These are phyloP conservation scores for Nepenthes alata DNA, from an alignment of 179 eudicot genomes.

Conservation along the genomic window DNA sequence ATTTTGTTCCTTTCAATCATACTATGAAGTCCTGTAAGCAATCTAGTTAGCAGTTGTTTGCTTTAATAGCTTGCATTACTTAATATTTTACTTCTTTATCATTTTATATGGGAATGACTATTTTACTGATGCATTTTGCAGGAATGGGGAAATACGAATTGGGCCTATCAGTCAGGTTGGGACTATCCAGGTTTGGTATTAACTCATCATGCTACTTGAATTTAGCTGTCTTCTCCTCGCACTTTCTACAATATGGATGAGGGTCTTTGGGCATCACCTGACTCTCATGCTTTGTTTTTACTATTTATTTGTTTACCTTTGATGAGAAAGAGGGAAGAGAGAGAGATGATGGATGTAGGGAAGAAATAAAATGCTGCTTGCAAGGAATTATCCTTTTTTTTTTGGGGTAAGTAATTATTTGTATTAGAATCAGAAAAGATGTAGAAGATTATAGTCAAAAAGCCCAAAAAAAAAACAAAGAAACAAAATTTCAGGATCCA, in stretches of 20 bases:
- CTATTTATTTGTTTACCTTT: too few species aligned
- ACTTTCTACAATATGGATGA: neutral
- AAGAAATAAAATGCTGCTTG: too few species aligned
- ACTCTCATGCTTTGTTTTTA: neutral
- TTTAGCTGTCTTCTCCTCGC: neutral
- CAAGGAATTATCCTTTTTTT: too few species aligned
- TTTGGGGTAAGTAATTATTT: too few species aligned
- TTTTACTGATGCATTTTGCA: constrained; percentile 13
- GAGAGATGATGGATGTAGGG: too few species aligned
- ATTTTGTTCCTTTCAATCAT: neutral
- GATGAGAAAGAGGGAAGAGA: too few species aligned
- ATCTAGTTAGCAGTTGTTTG: neutral
- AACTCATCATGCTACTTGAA: neutral
- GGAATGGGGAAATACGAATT: constrained; percentile 60
- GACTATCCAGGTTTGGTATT: constrained; percentile 42
- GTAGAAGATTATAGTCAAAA: too few species aligned
- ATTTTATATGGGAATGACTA: constrained; percentile 1
- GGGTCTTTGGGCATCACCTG: neutral
- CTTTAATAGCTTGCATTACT: neutral
- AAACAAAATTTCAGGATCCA: too few species aligned
- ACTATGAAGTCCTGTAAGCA: neutral
- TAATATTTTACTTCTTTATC: neutral
- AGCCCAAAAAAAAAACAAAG: too few species aligned
- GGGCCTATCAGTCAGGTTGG: constrained; percentile 53
- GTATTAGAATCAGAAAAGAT: too few species aligned